Conservation (phyloP, 371 early-diverging fungal genomes). For the Mucor velutinosus region DNA sequence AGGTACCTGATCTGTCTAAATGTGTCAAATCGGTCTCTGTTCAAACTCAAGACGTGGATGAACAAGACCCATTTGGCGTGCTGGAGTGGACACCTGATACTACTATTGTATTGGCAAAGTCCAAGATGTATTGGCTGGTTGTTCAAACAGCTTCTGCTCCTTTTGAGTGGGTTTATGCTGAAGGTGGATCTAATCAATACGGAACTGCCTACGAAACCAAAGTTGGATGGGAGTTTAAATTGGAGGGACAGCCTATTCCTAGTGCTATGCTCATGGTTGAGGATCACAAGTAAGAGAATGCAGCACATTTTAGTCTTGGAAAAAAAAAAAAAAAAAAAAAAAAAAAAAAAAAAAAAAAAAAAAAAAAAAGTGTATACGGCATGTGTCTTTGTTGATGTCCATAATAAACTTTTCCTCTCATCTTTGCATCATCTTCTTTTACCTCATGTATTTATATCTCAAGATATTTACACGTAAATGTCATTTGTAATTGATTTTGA, state of each 20-base stretch:
- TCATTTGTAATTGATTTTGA: background rate
- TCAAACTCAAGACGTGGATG: conserved; percentile 5
- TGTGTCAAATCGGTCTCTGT: conserved; percentile 11
- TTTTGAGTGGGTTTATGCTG: conserved; percentile 20
- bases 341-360: too few species aligned
- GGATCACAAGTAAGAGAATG: conserved; percentile 9
- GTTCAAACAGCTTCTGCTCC: conserved; percentile 14
- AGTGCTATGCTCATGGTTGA: conserved; percentile 25
- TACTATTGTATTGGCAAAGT: conserved; percentile 21
- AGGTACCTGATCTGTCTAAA: conserved; percentile 16
- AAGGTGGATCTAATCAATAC: conserved; percentile 4
- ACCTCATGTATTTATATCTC: background rate
- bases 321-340: too few species aligned
- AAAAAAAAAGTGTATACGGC: background rate
- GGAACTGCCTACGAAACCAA: conserved; percentile 21
- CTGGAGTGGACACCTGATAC: conserved; percentile 26
- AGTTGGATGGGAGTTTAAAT: conserved; percentile 20
- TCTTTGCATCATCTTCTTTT: background rate
- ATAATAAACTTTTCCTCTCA: background rate
- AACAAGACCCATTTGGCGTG: conserved; percentile 15
- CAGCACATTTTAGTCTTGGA: background rate
- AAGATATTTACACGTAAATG: background rate
- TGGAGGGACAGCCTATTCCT: conserved; percentile 21
- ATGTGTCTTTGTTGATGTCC: background rate
- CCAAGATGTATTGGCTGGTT: conserved; percentile 25